Percentiles rank a stretch among this genome's conserved stretches.
These are phyloP conservation scores for Canavalia ensiformis DNA, from an alignment of 306 rosid species.

Conservation along the genomic window DNA sequence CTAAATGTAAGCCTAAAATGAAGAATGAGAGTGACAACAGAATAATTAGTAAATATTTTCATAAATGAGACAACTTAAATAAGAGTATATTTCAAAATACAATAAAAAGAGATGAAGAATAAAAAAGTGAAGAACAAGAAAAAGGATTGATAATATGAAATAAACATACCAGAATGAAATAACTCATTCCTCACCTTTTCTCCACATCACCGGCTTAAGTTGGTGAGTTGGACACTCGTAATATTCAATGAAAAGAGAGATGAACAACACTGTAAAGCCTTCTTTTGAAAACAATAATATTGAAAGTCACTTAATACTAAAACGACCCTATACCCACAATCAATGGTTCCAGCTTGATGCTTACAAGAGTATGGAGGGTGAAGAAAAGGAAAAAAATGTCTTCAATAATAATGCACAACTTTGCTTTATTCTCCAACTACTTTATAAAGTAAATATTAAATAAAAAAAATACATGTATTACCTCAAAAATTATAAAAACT, in stretches of 20 bases:
- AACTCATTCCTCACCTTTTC: not conserved
- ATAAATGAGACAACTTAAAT: not conserved
- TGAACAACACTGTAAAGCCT: not conserved
- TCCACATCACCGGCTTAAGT: not conserved
- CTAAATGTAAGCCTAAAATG: not conserved
- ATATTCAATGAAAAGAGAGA: not conserved
- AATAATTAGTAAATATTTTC: not conserved
- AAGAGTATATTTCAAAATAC: not conserved
- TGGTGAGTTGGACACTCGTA: not conserved
- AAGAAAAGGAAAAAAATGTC: not conserved
- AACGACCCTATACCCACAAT: not conserved
- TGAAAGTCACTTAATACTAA: not conserved
- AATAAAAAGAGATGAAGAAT: not conserved
- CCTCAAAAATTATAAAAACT: too few relatives aligned
- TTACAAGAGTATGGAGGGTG: not conserved
- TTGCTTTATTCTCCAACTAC: too few relatives aligned
- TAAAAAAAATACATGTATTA: too few relatives aligned
- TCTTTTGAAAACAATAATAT: not conserved
- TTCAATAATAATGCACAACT: not conserved
- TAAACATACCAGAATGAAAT: not conserved
- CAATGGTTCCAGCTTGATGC: not conserved
- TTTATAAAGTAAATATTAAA: too few relatives aligned
- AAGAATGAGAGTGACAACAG: not conserved
- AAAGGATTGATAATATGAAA: not conserved
- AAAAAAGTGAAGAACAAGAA: not conserved